Base-by-base conservation (phyloP, 768 basidiomycete genomes). In the Leccinellum luteum region DNA sequence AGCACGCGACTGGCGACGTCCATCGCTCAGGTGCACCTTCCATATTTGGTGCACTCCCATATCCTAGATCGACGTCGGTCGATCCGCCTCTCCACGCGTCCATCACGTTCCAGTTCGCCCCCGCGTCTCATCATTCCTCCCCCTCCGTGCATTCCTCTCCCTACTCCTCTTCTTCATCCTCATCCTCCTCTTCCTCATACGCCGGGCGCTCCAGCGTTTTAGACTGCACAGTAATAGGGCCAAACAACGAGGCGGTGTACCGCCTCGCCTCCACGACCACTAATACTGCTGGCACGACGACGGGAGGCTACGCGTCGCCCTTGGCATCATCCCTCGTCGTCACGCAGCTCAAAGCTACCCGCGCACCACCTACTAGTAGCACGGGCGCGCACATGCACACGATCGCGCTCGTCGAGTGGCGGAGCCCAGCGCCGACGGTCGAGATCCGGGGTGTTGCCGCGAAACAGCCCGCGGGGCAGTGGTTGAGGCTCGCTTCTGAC, bases 1-100 rank as follows among this genome's bases (percentile, higher is more conserved):
- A 73, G 34, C 56, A 60, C 27, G 61, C 65, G 28, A 57, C 68
- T 17, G 60, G 41, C 27, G 54, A 58, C 21, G 19, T 38, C 17
- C 30, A 48, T 15, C 21, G 21, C 32, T 34, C 25, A 65, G 28
- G 25, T 27, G 48, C 73, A 10, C 81, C 85, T 48, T 86, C 86
- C 48, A 70, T 86, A 56, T 84, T 81, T 63, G 86, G 86, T 6
- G 85, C 85, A 0, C 80, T 87, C 19, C 86, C 86, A 28, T 85
- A 82, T 62, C 78, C 82, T 0, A 53, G 23, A 17, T 44, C 71
- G 23, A 56, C 74, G 30, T 58, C 56, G 23, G 51, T 21, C 49
- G 45, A 64, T 23, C 65, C 73, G 6, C 34, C 72, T 23, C 62
- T 76, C 15, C 69, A 73, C 30, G 66, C 72, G 15, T 72, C 74